A percentile compares a stretch with the other conserved stretches of the same genome.
phyloP scores from a whole-genome alignment of 2,329 filamentous ascomycete genomes.

The Calonectria pteridis region DNA sequence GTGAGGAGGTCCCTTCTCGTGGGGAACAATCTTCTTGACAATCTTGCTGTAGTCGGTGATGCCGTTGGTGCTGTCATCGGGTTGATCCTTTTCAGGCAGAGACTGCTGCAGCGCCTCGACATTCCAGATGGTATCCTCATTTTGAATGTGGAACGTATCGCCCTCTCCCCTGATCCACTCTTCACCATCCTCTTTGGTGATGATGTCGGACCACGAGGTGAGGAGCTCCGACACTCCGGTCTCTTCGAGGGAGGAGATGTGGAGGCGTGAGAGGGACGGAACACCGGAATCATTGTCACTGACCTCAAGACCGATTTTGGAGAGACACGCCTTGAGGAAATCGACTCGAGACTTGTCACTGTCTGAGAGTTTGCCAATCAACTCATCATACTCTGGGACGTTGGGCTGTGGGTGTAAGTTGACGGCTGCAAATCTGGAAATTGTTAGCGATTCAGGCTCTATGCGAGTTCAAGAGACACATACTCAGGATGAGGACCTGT shows the following conservation, averaged over 20 bases:
- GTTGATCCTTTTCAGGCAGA: conserved; percentile 52
- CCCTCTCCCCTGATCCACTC: conserved; percentile 84
- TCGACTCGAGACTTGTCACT: conserved; percentile 77
- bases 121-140: conserved; percentile 71
- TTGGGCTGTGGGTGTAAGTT: conserved; percentile 79
- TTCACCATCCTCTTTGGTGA: conserved; percentile 73
- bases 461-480: conserved; percentile 22
- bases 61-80: conserved; percentile 54
- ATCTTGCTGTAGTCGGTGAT: conserved; percentile 81
- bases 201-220: conserved; percentile 73
- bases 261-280: conserved; percentile 84
- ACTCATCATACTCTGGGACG: conserved; percentile 75
- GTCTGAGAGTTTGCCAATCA: conserved; percentile 75
- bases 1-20: conserved; percentile 76
- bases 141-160: conserved; percentile 85
- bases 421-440: conserved; percentile 79
- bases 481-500: conserved; percentile 95
- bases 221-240: conserved; percentile 77
- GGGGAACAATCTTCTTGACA: conserved; percentile 79
- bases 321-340: conserved; percentile 84
- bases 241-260: conserved; percentile 79
- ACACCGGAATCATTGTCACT: conserved; percentile 76
- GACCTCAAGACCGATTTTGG: conserved; percentile 85
- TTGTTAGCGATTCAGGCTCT: background rate
- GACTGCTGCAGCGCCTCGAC: conserved; percentile 67